These are phyloP conservation scores for Osmanthus fragrans DNA, from an alignment of 257 asterid genomes.

Conservation along the genomic window DNA sequence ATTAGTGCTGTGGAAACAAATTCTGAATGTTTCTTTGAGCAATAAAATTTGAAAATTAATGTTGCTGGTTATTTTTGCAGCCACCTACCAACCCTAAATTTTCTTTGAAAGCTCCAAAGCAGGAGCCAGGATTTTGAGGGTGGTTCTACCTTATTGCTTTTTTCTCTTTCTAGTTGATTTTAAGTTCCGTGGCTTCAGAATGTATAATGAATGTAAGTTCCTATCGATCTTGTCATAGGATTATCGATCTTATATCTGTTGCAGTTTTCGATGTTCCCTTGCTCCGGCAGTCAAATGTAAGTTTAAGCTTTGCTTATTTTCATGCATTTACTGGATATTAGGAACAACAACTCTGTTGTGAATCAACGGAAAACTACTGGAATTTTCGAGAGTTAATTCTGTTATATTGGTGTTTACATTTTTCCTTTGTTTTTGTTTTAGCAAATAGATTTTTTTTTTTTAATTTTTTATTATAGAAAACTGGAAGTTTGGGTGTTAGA, in stretches of 20 bases:
- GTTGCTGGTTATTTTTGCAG: conserved; percentile 16
- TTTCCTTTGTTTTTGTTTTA: neutral
- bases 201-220: neutral
- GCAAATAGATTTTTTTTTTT: too few species aligned
- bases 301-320: neutral
- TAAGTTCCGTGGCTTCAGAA: neutral
- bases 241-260: neutral
- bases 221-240: neutral
- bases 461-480: too few species aligned
- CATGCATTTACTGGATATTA: neutral
- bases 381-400: neutral
- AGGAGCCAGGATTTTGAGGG: conserved; percentile 10
- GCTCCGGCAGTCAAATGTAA: neutral
- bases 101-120: conserved; percentile 4
- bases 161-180: neutral
- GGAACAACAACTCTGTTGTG: neutral
- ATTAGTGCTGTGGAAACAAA: neutral
- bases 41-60: neutral
- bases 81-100: conserved; percentile 3
- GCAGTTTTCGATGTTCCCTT: neutral
- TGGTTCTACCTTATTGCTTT: neutral
- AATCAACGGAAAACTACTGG: neutral
- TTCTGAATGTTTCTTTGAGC: neutral
- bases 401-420: neutral
- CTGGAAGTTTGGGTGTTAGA: neutral